phyloP scores from a whole-genome alignment of 2,329 filamentous ascomycete genomes.

The Fusarium sp. region DNA sequence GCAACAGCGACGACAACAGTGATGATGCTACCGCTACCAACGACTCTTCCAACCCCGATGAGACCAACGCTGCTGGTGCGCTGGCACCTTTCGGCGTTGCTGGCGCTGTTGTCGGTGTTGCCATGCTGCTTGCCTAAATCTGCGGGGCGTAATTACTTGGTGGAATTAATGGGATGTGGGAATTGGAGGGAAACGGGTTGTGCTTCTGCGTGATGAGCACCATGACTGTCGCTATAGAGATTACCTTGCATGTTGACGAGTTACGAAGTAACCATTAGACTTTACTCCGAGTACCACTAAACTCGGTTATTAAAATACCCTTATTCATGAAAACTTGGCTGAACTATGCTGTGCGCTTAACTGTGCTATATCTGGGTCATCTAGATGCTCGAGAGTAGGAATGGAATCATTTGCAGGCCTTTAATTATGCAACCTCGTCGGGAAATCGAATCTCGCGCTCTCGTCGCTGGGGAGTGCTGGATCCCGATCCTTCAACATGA shows the following conservation, averaged over 20 bases:
- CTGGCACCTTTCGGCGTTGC: constrained; percentile 37
- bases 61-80: constrained; percentile 39
- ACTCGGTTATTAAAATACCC: neutral
- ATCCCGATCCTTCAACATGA: constrained; percentile 3
- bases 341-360: too few relatives aligned
- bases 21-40: constrained; percentile 25
- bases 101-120: constrained; percentile 37
- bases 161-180: neutral
- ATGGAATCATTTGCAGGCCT: too few relatives aligned
- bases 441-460: constrained; percentile 43
- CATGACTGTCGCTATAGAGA: constrained; percentile 9
- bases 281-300: too few relatives aligned
- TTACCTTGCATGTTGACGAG: constrained; percentile 10
- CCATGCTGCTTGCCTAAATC: constrained; percentile 40
- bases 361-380: too few relatives aligned
- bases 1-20: constrained; percentile 8
- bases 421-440: constrained; percentile 31
- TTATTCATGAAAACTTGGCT: neutral
- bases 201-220: neutral
- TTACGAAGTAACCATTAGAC: neutral
- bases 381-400: too few relatives aligned
- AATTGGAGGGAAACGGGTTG: neutral
- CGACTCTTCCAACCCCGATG: constrained; percentile 24
- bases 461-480: constrained; percentile 14
- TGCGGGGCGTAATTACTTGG: neutral